Percentiles rank a stretch among this genome's conserved stretches.
phyloP scores from a whole-genome alignment of 2,329 filamentous ascomycete species.

The Verticillium nubilum region DNA sequence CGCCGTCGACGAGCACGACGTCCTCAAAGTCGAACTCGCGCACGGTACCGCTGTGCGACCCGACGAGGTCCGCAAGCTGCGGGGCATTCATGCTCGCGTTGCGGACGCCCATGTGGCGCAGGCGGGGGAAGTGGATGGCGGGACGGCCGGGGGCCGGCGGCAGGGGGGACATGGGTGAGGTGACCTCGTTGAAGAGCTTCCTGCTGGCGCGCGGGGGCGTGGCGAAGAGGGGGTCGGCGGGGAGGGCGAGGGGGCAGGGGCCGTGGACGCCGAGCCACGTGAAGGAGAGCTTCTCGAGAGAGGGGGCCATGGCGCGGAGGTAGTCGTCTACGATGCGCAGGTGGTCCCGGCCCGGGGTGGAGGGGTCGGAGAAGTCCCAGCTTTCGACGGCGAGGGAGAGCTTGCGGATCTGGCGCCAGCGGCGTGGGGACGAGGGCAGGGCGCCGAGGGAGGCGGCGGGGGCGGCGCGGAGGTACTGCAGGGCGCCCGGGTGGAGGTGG shows the following conservation, averaged over 20 bases:
- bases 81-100: slow-evolving; percentile 67
- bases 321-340: slow-evolving; percentile 79
- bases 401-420: slow-evolving; percentile 74
- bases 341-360: slow-evolving; percentile 59
- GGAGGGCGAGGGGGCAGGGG: slow-evolving; percentile 66
- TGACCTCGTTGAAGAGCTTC: slow-evolving; percentile 61
- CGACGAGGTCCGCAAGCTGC: slow-evolving; percentile 66
- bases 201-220: slow-evolving; percentile 44
- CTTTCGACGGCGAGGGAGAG: slow-evolving; percentile 68
- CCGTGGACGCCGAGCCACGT: slow-evolving; percentile 70
- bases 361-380: slow-evolving; percentile 55
- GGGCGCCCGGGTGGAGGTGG: slow-evolving; percentile 67
- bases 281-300: slow-evolving; percentile 67
- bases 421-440: slow-evolving; percentile 62
- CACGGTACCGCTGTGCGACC: slow-evolving; percentile 60
- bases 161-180: slow-evolving; percentile 58
- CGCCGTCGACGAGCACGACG: slow-evolving; percentile 60
- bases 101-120: slow-evolving; percentile 64
- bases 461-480: slow-evolving; percentile 71
- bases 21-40: slow-evolving; percentile 77
- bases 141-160: slow-evolving; percentile 45
- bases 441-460: slow-evolving; percentile 61
- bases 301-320: slow-evolving; percentile 61
- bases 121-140: slow-evolving; percentile 59
- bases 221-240: slow-evolving; percentile 64